phyloP scores from a whole-genome alignment of 345 rosid species.

The Euphorbia tirucalli region DNA sequence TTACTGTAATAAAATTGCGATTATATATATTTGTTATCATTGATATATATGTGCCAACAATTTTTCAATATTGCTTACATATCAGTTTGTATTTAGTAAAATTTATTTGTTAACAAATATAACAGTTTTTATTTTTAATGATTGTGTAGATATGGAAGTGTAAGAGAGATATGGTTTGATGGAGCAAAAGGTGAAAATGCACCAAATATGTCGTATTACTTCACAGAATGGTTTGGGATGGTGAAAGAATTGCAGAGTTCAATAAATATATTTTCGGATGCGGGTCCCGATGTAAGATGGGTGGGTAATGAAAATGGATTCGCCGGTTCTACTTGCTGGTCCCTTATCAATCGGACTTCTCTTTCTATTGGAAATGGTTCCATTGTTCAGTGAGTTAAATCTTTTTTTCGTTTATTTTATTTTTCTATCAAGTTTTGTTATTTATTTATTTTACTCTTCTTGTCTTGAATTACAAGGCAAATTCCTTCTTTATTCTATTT shows the following conservation, averaged over 20 bases:
- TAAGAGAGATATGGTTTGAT: slow-evolving; percentile 77
- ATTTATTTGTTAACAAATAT: no score
- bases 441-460: neutral
- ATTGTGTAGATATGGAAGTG: slow-evolving; percentile 47
- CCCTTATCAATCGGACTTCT: slow-evolving; percentile 61
- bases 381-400: slow-evolving; percentile 41
- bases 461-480: neutral
- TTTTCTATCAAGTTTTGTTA: neutral
- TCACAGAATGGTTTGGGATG: slow-evolving; percentile 71
- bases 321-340: slow-evolving; percentile 63
- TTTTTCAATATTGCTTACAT: no score
- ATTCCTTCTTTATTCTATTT: neutral
- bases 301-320: slow-evolving; percentile 61
- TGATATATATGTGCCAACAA: no score
- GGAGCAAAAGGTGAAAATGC: slow-evolving; percentile 63
- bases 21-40: no score
- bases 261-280: slow-evolving; percentile 70
- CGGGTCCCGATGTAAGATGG: slow-evolving; percentile 74
- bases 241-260: slow-evolving; percentile 68
- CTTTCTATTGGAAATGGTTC: slow-evolving; percentile 58
- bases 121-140: no score
- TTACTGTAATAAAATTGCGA: no score
- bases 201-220: slow-evolving; percentile 61
- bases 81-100: no score
- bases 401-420: no score